Base-by-base conservation (phyloP, 768 basidiomycete genomes). In the Phylloporus sp. region DNA sequence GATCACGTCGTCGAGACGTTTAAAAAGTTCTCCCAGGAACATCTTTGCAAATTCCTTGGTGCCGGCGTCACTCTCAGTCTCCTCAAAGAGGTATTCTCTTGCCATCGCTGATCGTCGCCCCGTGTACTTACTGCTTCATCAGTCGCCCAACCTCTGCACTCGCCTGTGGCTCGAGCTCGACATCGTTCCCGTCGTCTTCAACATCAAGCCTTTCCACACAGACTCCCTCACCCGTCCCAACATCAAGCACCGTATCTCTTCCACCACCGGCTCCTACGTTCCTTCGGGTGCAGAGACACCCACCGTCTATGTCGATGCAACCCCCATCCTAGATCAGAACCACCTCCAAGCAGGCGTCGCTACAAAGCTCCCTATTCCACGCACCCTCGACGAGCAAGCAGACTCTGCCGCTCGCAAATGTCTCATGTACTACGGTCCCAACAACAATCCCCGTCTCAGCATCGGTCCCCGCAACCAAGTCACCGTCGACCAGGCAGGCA, bases 391-490 rank as follows among this genome's bases (percentile, higher is more conserved):
- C 52, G 87, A 90, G 57, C 89, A 90, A 65, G 84, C 87, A 23
- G 89, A 92, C 58, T 88, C 86, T 29, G 89, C 87, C 6, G 89
- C 83, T 27, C 84, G 89, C 62, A 91, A 91, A 63, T 82, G 81
- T 58, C 66, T 90, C 63, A 84, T 90, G 85, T 80, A 84, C 66
- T 89, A 79, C 56, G 87, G 87, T 17, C 87, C 88, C 17, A 75
- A 75, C 56, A 90, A 90, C 69, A 90, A 88, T 66, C 89, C 89
- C 20, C 83, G 89, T 55, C 75, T 91, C 22, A 79, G 71, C 62
- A 90, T 91, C 60, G 89, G 84, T 6, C 76, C 85, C 37, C 82
- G 87, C 54, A 90, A 94, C 65, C 85, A 88, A 57, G 92, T 94
- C 55, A 78, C 82, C 42, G 92, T 94, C 39, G 92, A 94, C 60